Conservation (phyloP, 495 filamentous ascomycete genomes). For the Amniculicola lignicola region DNA sequence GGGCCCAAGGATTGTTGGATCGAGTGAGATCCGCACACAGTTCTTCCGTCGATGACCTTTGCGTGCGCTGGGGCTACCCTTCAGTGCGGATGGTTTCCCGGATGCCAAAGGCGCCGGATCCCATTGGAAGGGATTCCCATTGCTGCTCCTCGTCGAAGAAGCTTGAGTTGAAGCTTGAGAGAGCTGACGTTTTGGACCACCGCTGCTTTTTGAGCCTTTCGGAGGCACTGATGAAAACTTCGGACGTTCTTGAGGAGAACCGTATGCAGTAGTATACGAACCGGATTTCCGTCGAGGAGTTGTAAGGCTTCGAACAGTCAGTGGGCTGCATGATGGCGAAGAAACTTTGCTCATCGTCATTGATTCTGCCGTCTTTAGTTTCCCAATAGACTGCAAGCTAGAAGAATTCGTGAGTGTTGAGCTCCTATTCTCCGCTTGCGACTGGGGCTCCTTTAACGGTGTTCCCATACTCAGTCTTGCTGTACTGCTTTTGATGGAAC, state of each 20-base stretch:
- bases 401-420: slow-evolving; percentile 12
- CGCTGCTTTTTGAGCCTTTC: slow-evolving; percentile 11
- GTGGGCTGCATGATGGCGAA: slow-evolving; percentile 16
- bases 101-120: slow-evolving; percentile 24
- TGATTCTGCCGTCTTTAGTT: slow-evolving; percentile 7
- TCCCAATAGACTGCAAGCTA: slow-evolving; percentile 11
- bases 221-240: slow-evolving; percentile 13
- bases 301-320: slow-evolving; percentile 10
- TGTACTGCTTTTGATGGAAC: slow-evolving; percentile 23
- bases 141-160: slow-evolving; percentile 32
- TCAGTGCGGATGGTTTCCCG: slow-evolving; percentile 30
- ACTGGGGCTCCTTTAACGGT: background rate
- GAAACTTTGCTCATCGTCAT: slow-evolving; percentile 13
- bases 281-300: slow-evolving; percentile 21
- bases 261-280: slow-evolving; percentile 15
- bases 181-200: slow-evolving; percentile 13
- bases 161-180: slow-evolving; percentile 30
- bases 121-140: slow-evolving; percentile 34
- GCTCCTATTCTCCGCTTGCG: slow-evolving; percentile 3
- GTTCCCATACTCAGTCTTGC: slow-evolving; percentile 11
- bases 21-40: slow-evolving; percentile 32
- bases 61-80: slow-evolving; percentile 32
- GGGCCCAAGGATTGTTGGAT: slow-evolving; percentile 39
- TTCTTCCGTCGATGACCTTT: slow-evolving; percentile 30
- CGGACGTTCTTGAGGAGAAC: slow-evolving; percentile 27